These are phyloP conservation scores for Toxicodendron radicans DNA, from an alignment of 345 rosid genomes.

Conservation along the genomic window DNA sequence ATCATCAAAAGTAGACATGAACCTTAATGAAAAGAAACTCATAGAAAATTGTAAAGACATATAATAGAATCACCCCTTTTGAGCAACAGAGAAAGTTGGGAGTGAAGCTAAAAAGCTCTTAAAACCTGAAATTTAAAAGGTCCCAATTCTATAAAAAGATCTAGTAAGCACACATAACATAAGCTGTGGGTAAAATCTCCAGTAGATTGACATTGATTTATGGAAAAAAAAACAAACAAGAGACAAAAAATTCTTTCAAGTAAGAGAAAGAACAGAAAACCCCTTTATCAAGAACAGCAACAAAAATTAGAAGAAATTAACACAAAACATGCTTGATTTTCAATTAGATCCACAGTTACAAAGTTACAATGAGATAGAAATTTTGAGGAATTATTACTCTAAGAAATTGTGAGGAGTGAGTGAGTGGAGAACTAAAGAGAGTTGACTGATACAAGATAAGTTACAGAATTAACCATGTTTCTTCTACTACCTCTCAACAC, in stretches of 20 bases:
- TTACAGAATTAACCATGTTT: conserved; percentile 32
- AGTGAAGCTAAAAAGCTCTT: conserved; percentile 26
- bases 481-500: conserved; percentile 29
- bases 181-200: neutral
- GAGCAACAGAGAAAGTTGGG: conserved; percentile 25
- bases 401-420: conserved; percentile 21
- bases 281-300: conserved; percentile 5
- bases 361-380: conserved; percentile 31
- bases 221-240: neutral
- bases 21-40: conserved; percentile 25
- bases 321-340: conserved; percentile 33
- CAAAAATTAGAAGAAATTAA: conserved; percentile 7
- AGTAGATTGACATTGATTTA: neutral
- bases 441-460: conserved; percentile 27
- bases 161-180: conserved; percentile 1
- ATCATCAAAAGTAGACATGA: conserved; percentile 22
- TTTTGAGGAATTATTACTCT: conserved; percentile 39
- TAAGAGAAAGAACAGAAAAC: neutral
- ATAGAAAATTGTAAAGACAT: conserved; percentile 23
- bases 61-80: conserved; percentile 25
- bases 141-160: conserved; percentile 17
- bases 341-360: conserved; percentile 38
- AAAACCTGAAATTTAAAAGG: conserved; percentile 11
- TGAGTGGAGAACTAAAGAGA: conserved; percentile 26
- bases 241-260: neutral